Evolutionary conservation across 371 early-diverging fungal species (phyloP), one percentile per base, ranked within the genome.

Genomic region (Nematocida ironsii): DNA sequence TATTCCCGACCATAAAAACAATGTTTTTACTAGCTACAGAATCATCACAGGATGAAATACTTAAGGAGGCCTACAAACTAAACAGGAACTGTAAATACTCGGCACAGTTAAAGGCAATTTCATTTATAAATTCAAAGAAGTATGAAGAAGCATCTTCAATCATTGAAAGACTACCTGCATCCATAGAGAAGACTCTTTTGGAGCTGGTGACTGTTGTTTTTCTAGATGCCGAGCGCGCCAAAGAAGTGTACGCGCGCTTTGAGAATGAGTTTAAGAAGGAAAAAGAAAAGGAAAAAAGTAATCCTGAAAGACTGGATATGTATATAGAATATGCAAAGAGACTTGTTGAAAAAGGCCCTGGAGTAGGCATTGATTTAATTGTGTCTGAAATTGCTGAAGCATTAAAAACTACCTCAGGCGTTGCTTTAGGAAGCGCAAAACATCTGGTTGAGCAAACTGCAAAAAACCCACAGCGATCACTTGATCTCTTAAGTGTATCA

Each of bases 51-150:
- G 71, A 78, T 20, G 70, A 75, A 68, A 60, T 75, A 20, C 56
- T 66, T 16, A 20, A 68, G 50, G 76, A 75, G 67, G 47, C 72
- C n/a, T 75, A 75, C 50, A 75, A 75, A 54, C 39, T 78, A 40
- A 33, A 71, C 68, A 57, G 80, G 16, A 70, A 62, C 6, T 70
- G 71, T 57, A 42, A 39, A 52, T 23, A 70, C 39, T 50, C 71
- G 11, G 40, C 60, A 16, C 23, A 54, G 18, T 20, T 78, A 58
- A 78, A 70, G 44, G 71, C 70, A 20, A 48, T 68, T 18, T 42
- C 54, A 39, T 78, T 71, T 27, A 48, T 70, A 20, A 5, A 40
- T 13, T n/a, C 69, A 54, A 47, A 68, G 11, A 69, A 68, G 70
- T 70, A 78, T 48, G 47, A 70, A n/a, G 61, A 78, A 20, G 80